A percentile compares a stretch with the other conserved stretches of the same genome.
phyloP scores from a whole-genome alignment of 805 yeast genomes.

The Cyberlindnera maritima region DNA sequence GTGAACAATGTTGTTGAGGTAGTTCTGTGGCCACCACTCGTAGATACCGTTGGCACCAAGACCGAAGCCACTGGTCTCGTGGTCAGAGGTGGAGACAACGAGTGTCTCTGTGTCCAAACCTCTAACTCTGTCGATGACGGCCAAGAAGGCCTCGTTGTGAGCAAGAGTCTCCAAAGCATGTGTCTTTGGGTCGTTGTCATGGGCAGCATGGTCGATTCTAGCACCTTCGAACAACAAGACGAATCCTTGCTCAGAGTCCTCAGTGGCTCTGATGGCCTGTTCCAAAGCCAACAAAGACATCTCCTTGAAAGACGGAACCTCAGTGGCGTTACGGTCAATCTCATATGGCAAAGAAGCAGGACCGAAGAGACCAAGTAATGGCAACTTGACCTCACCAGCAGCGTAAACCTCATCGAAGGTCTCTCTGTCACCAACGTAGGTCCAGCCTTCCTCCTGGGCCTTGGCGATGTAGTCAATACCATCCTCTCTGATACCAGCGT shows the following conservation, averaged over 20 bases:
- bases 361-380: constrained; percentile 73
- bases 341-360: constrained; percentile 77
- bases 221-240: constrained; percentile 87
- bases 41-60: constrained; percentile 82
- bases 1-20: constrained; percentile 56
- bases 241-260: constrained; percentile 78
- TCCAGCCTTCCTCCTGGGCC: constrained; percentile 62
- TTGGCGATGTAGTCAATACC: constrained; percentile 61
- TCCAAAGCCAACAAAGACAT: constrained; percentile 70
- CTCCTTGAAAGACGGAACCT: constrained; percentile 74
- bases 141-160: constrained; percentile 74
- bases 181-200: constrained; percentile 89
- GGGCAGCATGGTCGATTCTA: constrained; percentile 93
- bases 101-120: constrained; percentile 71
- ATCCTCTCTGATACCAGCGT: constrained; percentile 64
- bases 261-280: constrained; percentile 63
- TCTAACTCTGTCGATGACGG: constrained; percentile 68
- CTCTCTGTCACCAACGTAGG: constrained; percentile 55
- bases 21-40: constrained; percentile 77
- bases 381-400: constrained; percentile 58
- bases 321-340: constrained; percentile 61
- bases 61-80: constrained; percentile 90
- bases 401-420: constrained; percentile 51
- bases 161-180: constrained; percentile 87
- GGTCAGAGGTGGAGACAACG: constrained; percentile 82